A percentile compares a stretch with the other conserved stretches of the same genome.
Evolutionary conservation across 345 rosid species (phyloP).

Genomic region (Aquilaria yunnanensis): DNA sequence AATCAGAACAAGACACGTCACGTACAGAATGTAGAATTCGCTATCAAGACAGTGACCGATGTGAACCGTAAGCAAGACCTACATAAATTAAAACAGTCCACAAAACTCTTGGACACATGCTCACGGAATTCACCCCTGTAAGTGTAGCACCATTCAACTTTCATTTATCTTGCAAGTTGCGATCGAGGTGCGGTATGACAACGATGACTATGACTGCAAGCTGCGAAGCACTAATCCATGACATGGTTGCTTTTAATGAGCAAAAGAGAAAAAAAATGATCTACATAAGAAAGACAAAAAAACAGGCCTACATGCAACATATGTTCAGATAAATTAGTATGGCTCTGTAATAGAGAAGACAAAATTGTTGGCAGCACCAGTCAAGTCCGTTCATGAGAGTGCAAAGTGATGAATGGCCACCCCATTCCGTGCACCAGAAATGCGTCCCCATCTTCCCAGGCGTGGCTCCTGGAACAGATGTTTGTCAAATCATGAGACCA

Average conservation of each 20-base stretch:
- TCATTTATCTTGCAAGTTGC: too few species aligned
- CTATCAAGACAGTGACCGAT: too few species aligned
- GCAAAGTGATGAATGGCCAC: constrained; percentile 66
- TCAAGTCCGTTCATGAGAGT: constrained; percentile 29
- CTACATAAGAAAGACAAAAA: neutral
- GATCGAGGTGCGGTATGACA: too few species aligned
- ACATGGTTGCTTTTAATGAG: neutral
- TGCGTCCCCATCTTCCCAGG: constrained; percentile 85
- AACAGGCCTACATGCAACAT: neutral
- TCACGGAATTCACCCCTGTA: too few species aligned
- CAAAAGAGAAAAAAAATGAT: neutral
- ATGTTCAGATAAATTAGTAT: neutral
- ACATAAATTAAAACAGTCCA: too few species aligned
- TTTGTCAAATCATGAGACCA: constrained; percentile 4
- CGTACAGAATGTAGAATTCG: too few species aligned
- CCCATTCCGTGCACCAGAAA: constrained; percentile 59
- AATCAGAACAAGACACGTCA: too few species aligned
- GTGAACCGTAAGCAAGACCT: too few species aligned
- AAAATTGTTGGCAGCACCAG: constrained; percentile 16
- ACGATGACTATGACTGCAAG: too few species aligned
- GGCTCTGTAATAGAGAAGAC: constrained; percentile 13
- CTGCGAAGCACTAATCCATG: too few species aligned
- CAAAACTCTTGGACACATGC: too few species aligned
- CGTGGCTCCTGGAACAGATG: constrained; percentile 66
- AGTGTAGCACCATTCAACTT: too few species aligned